phyloP scores from a whole-genome alignment of 179 eudicot genomes.

The Carnegiea gigantea region DNA sequence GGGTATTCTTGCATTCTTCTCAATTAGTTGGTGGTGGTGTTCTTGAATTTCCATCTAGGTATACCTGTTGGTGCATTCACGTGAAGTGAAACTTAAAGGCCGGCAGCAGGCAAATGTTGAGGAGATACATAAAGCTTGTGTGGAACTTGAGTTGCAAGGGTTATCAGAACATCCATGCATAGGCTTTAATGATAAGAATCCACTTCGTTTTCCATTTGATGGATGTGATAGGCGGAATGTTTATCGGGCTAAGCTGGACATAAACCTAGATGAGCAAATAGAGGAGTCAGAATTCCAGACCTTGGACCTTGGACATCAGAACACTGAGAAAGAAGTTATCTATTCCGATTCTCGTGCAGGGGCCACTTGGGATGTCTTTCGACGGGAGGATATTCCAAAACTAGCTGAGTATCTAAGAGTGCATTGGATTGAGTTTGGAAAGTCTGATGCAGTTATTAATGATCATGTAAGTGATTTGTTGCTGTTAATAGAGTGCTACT shows the following conservation, averaged over 20 bases:
- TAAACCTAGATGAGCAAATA: slow-evolving; percentile 38
- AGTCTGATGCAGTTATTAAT: slow-evolving; percentile 26
- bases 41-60: slow-evolving; percentile 48
- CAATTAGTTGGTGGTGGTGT: not conserved
- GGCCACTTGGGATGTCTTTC: slow-evolving; percentile 91
- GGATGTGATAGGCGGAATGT: slow-evolving; percentile 36
- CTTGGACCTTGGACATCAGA: slow-evolving; percentile 42
- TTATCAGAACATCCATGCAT: slow-evolving; percentile 33
- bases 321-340: slow-evolving; percentile 25
- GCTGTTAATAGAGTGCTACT: not conserved
- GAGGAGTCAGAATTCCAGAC: slow-evolving; percentile 33
- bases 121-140: slow-evolving; percentile 33
- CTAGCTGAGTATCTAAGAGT: slow-evolving; percentile 55
- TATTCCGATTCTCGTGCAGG: slow-evolving; percentile 45
- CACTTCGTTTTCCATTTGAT: slow-evolving; percentile 19
- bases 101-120: slow-evolving; percentile 40
- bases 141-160: slow-evolving; percentile 39
- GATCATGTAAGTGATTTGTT: slow-evolving; percentile 42
- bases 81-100: slow-evolving; percentile 52
- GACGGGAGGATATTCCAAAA: slow-evolving; percentile 78
- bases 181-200: slow-evolving; percentile 34
- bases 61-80: slow-evolving; percentile 77
- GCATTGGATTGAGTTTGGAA: slow-evolving; percentile 56
- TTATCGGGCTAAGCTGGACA: slow-evolving; percentile 39
- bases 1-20: not conserved